Conservation (phyloP, 169 alveolate species). For the Eimeria brunetti region DNA sequence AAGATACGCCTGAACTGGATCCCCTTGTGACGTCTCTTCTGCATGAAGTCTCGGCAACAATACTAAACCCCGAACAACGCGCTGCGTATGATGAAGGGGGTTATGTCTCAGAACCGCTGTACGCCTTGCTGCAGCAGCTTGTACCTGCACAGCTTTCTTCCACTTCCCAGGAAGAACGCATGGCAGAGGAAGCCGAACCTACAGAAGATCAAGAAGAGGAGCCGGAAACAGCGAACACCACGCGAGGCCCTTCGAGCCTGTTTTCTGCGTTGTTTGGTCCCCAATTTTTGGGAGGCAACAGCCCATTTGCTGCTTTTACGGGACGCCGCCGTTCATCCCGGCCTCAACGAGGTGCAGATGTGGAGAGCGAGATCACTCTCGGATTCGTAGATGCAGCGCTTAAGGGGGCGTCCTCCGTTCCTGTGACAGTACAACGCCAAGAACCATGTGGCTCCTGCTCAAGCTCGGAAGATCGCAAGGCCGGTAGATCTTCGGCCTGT, state of each 20-base stretch:
- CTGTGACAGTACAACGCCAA: slow-evolving; percentile 7
- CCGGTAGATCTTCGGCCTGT: background rate
- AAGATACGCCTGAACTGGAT: background rate
- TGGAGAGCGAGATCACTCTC: slow-evolving; percentile 27
- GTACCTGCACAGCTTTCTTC: background rate
- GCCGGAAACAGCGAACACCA: background rate
- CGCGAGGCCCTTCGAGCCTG: slow-evolving; percentile 27
- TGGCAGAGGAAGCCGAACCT: background rate
- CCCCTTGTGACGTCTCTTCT: slow-evolving; percentile 25
- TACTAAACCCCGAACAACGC: slow-evolving; percentile 9
- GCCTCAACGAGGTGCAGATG: slow-evolving; percentile 33
- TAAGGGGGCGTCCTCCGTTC: slow-evolving; percentile 21
- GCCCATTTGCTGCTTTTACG: slow-evolving; percentile 1
- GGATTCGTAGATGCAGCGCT: slow-evolving; percentile 51
- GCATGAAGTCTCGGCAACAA: background rate
- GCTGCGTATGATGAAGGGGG: slow-evolving; percentile 18
- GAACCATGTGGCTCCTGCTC: slow-evolving; percentile 41
- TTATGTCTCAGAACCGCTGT: slow-evolving; percentile 14
- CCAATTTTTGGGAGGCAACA: background rate
- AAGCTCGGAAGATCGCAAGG: background rate
- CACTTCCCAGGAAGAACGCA: background rate
- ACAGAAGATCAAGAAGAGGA: background rate
- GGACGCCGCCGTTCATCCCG: background rate
- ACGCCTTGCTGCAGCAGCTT: slow-evolving; percentile 41
- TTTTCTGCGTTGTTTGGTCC: slow-evolving; percentile 24